phyloP scores from a whole-genome alignment of 1,284 basidiomycete genomes.

The Trichosporon inkin region DNA sequence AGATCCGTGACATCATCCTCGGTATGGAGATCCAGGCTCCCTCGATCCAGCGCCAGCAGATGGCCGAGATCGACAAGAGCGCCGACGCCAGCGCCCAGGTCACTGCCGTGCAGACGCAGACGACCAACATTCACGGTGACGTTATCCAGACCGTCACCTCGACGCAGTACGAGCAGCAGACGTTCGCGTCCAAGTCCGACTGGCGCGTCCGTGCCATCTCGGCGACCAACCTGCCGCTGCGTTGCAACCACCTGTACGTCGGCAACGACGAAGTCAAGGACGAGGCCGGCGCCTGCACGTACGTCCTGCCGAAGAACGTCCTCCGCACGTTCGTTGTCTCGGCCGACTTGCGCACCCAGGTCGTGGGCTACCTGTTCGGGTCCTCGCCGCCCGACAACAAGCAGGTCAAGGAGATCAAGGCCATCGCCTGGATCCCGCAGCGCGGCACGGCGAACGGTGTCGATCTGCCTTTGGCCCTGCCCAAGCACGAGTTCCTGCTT shows the following conservation, averaged over 20 bases:
- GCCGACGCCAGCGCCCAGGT: conserved; percentile 91
- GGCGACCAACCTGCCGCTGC: conserved; percentile 90
- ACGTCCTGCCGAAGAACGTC: conserved; percentile 96
- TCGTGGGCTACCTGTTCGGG: conserved; percentile 91
- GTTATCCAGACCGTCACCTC: conserved; percentile 94
- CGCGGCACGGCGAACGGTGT: conserved; percentile 90
- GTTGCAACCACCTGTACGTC: conserved; percentile 96
- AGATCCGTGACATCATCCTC: conserved; percentile 93
- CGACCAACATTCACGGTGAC: conserved; percentile 96
- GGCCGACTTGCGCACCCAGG: conserved; percentile 91
- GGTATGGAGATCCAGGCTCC: conserved; percentile 72
- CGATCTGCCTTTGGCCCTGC: conserved; percentile 78
- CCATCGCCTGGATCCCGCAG: conserved; percentile 92
- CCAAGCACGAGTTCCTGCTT: conserved; percentile 87
- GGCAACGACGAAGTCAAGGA: conserved; percentile 98
- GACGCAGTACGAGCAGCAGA: conserved; percentile 95
- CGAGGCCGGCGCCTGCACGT: conserved; percentile 88
- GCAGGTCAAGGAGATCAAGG: conserved; percentile 98
- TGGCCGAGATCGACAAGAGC: conserved; percentile 98
- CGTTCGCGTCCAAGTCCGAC: conserved; percentile 97
- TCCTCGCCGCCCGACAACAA: conserved; percentile 91
- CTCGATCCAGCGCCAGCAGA: conserved; percentile 86
- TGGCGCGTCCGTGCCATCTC: conserved; percentile 97
- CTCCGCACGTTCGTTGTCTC: conserved; percentile 90
- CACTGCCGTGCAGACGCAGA: conserved; percentile 95